Evolutionary conservation across 163 green algal species (phyloP).

Genomic region (Smithsoniella earleae): DNA sequence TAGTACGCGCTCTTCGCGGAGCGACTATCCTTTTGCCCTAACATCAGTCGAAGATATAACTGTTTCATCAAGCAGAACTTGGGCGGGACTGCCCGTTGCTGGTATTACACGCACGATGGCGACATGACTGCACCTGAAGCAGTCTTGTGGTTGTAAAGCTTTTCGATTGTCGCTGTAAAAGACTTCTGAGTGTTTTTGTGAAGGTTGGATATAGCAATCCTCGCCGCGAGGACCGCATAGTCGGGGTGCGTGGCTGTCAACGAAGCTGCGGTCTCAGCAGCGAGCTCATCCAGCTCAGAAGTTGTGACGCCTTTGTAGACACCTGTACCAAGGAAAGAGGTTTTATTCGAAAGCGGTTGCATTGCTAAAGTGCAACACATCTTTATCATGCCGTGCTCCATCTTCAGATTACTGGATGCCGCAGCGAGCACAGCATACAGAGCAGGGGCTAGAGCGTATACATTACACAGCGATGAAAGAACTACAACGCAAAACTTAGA

Average conservation of each 20-base stretch:
- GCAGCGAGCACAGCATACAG: neutral
- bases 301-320: constrained; percentile 98
- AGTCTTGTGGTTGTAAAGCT: constrained; percentile 88
- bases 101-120: too few species aligned
- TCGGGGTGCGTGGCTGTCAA: constrained; percentile 96
- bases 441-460: neutral
- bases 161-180: constrained; percentile 85
- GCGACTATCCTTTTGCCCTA: too few species aligned
- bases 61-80: too few species aligned
- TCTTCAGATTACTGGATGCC: neutral
- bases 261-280: constrained; percentile 91
- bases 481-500: neutral
- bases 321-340: constrained; percentile 40
- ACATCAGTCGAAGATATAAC: too few species aligned
- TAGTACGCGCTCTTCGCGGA: too few species aligned
- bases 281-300: constrained; percentile 94
- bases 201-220: constrained; percentile 98
- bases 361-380: too few species aligned
- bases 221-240: constrained; percentile 90
- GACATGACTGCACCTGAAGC: constrained; percentile 74
- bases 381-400: neutral
- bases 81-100: too few species aligned
- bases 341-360: neutral
- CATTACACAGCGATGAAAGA: too few species aligned
- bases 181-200: constrained; percentile 99